phyloP scores from a whole-genome alignment of 805 yeast species.

The Vanderwaltozyma yarrowii region DNA sequence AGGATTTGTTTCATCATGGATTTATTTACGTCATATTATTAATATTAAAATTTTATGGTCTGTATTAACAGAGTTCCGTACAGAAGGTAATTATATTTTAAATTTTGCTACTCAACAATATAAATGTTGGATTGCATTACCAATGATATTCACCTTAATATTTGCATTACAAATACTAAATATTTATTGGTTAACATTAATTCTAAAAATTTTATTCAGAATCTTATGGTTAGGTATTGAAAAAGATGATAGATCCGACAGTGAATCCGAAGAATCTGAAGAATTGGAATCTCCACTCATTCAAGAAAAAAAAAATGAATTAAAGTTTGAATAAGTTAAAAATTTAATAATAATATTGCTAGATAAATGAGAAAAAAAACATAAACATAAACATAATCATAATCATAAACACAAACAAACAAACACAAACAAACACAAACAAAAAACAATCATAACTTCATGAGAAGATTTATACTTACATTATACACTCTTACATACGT shows the following conservation, averaged over 20 bases:
- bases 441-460: too few species aligned
- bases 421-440: too few species aligned
- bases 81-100: slow-evolving; percentile 73
- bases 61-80: slow-evolving; percentile 71
- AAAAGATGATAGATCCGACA: slow-evolving; percentile 81
- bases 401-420: too few species aligned
- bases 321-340: neutral
- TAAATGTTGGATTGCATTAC: slow-evolving; percentile 92
- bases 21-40: slow-evolving; percentile 79
- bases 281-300: neutral
- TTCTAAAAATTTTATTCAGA: slow-evolving; percentile 68
- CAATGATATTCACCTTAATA: slow-evolving; percentile 72
- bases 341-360: neutral
- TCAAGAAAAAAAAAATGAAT: neutral
- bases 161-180: slow-evolving; percentile 79
- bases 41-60: slow-evolving; percentile 78
- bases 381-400: too few species aligned
- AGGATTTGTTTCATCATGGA: slow-evolving; percentile 66
- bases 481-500: too few species aligned
- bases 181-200: slow-evolving; percentile 76
- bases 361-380: too few species aligned
- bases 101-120: slow-evolving; percentile 88
- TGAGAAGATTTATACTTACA: too few species aligned
- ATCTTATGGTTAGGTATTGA: slow-evolving; percentile 47
- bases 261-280: slow-evolving; percentile 44